Conservation (phyloP, 2,329 filamentous ascomycete genomes). For the Pseudogymnoascus sp. region DNA sequence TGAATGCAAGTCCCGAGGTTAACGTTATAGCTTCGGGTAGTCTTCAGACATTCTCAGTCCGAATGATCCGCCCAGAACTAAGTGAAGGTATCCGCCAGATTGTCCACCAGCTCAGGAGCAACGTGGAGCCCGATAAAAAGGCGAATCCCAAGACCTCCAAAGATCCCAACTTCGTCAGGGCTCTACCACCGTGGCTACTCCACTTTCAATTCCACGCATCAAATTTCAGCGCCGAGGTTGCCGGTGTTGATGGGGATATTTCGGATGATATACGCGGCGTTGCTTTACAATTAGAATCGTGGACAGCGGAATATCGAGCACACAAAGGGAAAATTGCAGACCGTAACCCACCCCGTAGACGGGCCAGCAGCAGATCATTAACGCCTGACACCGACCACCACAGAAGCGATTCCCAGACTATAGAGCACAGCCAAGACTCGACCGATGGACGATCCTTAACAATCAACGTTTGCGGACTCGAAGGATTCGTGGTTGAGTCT, state of each 20-base stretch:
- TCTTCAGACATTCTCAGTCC: constrained; percentile 79
- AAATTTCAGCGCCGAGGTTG: constrained; percentile 84
- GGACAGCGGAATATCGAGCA: constrained; percentile 81
- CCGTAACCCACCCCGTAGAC: constrained; percentile 52
- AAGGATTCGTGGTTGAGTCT: constrained; percentile 84
- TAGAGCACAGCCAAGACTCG: constrained; percentile 39
- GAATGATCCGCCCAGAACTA: constrained; percentile 86
- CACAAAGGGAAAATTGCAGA: constrained; percentile 62
- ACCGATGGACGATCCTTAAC: constrained; percentile 77
- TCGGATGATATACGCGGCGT: constrained; percentile 75
- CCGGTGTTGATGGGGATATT: constrained; percentile 76
- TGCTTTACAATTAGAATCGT: constrained; percentile 77
- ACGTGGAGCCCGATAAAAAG: constrained; percentile 57
- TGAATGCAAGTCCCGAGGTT: constrained; percentile 79
- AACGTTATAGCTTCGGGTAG: constrained; percentile 72
- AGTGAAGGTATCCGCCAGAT: constrained; percentile 89
- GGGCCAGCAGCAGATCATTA: constrained; percentile 63
- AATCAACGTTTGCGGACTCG: constrained; percentile 73
- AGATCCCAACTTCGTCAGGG: constrained; percentile 64
- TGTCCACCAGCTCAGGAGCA: constrained; percentile 68
- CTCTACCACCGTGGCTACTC: constrained; percentile 74
- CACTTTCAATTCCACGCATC: constrained; percentile 78
- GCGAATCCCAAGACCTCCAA: constrained; percentile 39
- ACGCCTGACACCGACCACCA: constrained; percentile 60
- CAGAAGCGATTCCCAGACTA: constrained; percentile 41